Conservation (phyloP, 2,329 filamentous ascomycete species). For the Gnomoniopsis smithogilvyi region DNA sequence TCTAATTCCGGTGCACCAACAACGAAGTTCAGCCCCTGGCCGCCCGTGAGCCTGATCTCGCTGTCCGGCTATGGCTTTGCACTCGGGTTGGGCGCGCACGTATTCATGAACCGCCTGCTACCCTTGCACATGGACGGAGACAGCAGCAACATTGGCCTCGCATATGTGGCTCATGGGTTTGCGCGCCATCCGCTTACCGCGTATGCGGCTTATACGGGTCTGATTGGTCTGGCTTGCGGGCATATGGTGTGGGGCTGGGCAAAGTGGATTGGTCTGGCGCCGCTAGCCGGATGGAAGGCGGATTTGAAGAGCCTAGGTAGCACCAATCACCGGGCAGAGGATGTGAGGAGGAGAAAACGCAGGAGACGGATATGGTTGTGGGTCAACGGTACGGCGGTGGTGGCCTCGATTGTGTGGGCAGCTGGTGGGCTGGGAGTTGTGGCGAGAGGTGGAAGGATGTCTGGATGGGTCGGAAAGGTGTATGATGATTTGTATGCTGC, state of each 20-base stretch:
- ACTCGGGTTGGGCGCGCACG: conserved; percentile 66
- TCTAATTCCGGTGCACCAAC: conserved; percentile 29
- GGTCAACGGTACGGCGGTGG: conserved; percentile 62
- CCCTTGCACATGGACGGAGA: conserved; percentile 78
- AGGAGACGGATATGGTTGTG: conserved; percentile 67
- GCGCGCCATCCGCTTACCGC: conserved; percentile 64
- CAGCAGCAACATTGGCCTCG: conserved; percentile 79
- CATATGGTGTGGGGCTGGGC: conserved; percentile 85
- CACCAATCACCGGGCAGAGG: conserved; percentile 38
- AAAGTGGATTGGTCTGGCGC: conserved; percentile 71
- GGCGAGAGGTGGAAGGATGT: conserved; percentile 63
- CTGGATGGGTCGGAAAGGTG: conserved; percentile 75
- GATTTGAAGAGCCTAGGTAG: conserved; percentile 23
- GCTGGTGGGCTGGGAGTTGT: conserved; percentile 77
- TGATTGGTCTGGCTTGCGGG: conserved; percentile 66
- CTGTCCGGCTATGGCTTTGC: conserved; percentile 69
- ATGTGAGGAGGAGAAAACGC: conserved; percentile 48
- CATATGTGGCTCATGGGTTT: conserved; percentile 83
- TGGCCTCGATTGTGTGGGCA: conserved; percentile 69
- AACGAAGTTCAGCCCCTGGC: conserved; percentile 50
- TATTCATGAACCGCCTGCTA: conserved; percentile 70
- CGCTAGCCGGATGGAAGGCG: conserved; percentile 49
- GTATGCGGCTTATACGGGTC: conserved; percentile 64
- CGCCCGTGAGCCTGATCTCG: conserved; percentile 66
- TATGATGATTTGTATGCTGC: conserved; percentile 68